phyloP scores from a whole-genome alignment of 139 green algal species.

The Monoraphidium neglectum region DNA sequence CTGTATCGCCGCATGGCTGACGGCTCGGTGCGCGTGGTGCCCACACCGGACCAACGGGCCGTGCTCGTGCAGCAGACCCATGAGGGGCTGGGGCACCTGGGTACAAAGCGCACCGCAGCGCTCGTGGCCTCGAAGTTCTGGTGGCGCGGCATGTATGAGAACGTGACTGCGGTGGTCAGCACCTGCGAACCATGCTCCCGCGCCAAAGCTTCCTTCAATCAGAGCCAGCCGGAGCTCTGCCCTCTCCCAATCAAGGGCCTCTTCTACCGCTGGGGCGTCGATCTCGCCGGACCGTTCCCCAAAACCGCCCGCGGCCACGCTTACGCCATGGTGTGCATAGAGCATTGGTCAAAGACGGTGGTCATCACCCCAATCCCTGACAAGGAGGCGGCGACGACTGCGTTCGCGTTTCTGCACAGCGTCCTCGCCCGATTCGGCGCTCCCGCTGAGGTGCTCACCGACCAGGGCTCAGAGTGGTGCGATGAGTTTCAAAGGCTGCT shows the following conservation, averaged over 20 bases:
- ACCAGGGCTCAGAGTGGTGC: slow-evolving; percentile 20
- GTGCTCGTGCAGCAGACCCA: background rate
- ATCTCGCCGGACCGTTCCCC: slow-evolving; percentile 21
- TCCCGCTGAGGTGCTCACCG: slow-evolving; percentile 22
- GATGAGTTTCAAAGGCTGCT: slow-evolving; percentile 16
- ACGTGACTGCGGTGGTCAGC: background rate
- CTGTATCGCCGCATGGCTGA: background rate
- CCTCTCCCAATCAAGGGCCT: slow-evolving; percentile 13
- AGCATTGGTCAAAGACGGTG: slow-evolving; percentile 32
- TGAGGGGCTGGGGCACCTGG: slow-evolving; percentile 8
- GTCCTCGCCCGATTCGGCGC: slow-evolving; percentile 11
- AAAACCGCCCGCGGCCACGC: slow-evolving; percentile 4
- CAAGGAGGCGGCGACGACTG: background rate
- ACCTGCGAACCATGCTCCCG: background rate
- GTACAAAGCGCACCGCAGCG: background rate
- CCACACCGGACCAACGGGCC: background rate
- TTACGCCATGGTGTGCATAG: slow-evolving; percentile 37
- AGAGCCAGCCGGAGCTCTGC: background rate
- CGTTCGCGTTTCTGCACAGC: background rate
- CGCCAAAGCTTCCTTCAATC: background rate
- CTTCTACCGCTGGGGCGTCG: slow-evolving; percentile 23
- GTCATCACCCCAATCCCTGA: slow-evolving; percentile 12
- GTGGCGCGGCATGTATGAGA: background rate
- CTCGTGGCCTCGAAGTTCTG: background rate
- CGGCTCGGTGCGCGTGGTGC: background rate